phyloP scores from a whole-genome alignment of 495 filamentous ascomycete genomes.

The Tuber borchii region DNA sequence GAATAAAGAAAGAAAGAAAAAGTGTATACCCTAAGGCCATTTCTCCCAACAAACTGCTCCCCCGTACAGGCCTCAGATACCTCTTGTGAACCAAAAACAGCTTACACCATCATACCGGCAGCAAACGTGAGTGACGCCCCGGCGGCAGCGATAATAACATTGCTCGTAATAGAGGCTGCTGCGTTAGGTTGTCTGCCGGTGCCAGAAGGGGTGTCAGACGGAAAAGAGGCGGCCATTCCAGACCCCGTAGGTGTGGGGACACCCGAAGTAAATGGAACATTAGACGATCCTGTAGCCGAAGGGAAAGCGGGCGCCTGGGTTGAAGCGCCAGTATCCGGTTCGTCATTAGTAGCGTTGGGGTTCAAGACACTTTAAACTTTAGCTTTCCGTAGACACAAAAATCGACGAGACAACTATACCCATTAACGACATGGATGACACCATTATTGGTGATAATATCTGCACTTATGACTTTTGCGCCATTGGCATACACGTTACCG shows the following conservation, averaged over 20 bases:
- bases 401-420: constrained; percentile 38
- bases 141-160: constrained; percentile 42
- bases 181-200: constrained; percentile 38
- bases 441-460: constrained; percentile 61
- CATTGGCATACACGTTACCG: constrained; percentile 48
- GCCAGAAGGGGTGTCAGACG: constrained; percentile 24
- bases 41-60: neutral
- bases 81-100: neutral
- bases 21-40: neutral
- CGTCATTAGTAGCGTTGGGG: constrained; percentile 50
- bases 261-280: constrained; percentile 48
- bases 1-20: neutral
- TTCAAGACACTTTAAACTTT: constrained; percentile 52
- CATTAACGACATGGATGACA: constrained; percentile 61
- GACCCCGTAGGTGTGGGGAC: constrained; percentile 43
- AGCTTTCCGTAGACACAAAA: constrained; percentile 2
- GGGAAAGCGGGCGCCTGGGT: constrained; percentile 51
- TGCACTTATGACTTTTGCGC: constrained; percentile 51
- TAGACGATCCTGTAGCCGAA: constrained; percentile 46
- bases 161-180: constrained; percentile 33
- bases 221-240: constrained; percentile 32
- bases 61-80: neutral
- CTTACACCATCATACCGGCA: constrained; percentile 30
- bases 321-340: constrained; percentile 46
- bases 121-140: constrained; percentile 44